Base-by-base conservation (phyloP, 2,329 filamentous ascomycete species). In the Beauveria sp. region DNA sequence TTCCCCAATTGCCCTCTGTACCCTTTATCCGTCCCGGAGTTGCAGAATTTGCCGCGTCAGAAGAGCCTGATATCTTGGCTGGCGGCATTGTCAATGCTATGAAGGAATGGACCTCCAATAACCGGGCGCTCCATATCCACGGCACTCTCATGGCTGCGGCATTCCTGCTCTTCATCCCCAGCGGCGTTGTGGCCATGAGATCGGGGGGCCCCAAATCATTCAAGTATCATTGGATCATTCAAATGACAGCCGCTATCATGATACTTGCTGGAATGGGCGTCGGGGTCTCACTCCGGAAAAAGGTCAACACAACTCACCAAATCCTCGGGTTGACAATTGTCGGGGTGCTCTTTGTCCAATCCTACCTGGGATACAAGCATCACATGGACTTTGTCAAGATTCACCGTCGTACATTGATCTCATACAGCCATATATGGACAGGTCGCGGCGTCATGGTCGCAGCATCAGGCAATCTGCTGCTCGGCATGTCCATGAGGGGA, bases 151-250 rank as follows among this genome's bases (percentile, higher is more conserved):
- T 67, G 63, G 38, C 53, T 5, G 24, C 52, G 5, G 63, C 65
- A 2, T 67, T 67, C 12, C 42, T 64, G 18, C 10, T 64, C 9
- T 38, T 67, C 12, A 58, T 67, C 52, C 66, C 66, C 4, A 34
- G 51, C 7, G 66, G 66, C 3, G 64, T 66, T 2, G 43, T 63
- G 7, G 64, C 61, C 38, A 65, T 67, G 46, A 57, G 65, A 20
- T 66, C 65, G 7, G 61, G 62, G 9, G 63, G 61, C 2, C 26
- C 61, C 40, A 59, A 45, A 8, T 59, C 65, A 2, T 66, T 66
- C 60, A 63, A 60, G 16, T 63, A 63, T 46, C 66, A 67, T 51
- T 67, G 66, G 66, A 52, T 64, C 52, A 57, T 66, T 40, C 66
- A 67, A 28, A 12, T 57, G 7, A 52, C 45, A 6, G 63, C 56